Percentiles rank a stretch among this genome's conserved stretches.
These are phyloP conservation scores for Spathaspora sp. DNA, from an alignment of 805 yeast genomes.

Conservation along the genomic window DNA sequence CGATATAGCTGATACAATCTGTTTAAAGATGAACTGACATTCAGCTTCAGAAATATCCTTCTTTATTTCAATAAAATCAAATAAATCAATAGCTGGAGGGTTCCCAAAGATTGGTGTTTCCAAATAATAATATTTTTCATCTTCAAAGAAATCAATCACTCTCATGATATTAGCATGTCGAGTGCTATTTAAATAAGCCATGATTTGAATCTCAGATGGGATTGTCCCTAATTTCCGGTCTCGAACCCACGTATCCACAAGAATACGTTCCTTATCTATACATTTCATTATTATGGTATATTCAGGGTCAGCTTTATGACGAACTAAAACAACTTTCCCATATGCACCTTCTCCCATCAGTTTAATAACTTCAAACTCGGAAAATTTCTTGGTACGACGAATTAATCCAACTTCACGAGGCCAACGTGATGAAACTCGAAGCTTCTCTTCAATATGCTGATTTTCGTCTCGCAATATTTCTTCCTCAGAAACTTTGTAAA, in stretches of 20 bases:
- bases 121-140: constrained; percentile 80
- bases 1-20: constrained; percentile 71
- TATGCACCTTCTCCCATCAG: constrained; percentile 96
- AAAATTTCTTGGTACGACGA: constrained; percentile 66
- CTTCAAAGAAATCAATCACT: constrained; percentile 89
- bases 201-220: constrained; percentile 93
- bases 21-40: constrained; percentile 73
- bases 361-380: constrained; percentile 68
- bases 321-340: constrained; percentile 85
- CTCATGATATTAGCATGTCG: constrained; percentile 89
- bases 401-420: constrained; percentile 56
- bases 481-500: constrained; percentile 25
- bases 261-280: constrained; percentile 85
- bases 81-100: constrained; percentile 88
- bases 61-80: constrained; percentile 86
- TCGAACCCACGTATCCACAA: constrained; percentile 97
- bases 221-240: constrained; percentile 89
- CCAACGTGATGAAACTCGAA: constrained; percentile 39
- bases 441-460: constrained; percentile 35
- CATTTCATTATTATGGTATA: constrained; percentile 80
- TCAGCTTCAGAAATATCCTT: constrained; percentile 78
- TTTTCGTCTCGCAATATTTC: constrained; percentile 45
- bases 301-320: constrained; percentile 56
- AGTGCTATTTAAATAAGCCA: constrained; percentile 70
- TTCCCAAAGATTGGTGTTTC: constrained; percentile 89